These are phyloP conservation scores for Yarrowia osloensis DNA, from an alignment of 805 yeast genomes.

Conservation along the genomic window DNA sequence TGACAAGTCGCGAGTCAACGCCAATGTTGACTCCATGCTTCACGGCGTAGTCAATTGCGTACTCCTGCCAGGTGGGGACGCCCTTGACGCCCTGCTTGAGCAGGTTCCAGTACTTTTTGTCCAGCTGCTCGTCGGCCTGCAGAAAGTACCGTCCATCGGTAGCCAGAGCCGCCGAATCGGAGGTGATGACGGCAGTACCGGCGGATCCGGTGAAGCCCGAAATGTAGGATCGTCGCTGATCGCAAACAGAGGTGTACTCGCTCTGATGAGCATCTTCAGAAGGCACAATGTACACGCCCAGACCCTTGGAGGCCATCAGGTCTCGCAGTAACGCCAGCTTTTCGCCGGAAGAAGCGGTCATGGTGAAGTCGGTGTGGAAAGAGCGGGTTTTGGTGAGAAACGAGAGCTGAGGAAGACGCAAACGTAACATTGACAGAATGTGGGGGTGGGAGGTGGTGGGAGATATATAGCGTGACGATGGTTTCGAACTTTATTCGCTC, in stretches of 20 bases:
- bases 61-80: constrained; percentile 76
- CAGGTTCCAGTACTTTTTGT: constrained; percentile 66
- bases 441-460: constrained; percentile 8
- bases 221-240: constrained; percentile 79
- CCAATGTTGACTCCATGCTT: constrained; percentile 61
- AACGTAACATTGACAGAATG: constrained; percentile 16
- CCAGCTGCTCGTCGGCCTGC: constrained; percentile 85
- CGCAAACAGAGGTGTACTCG: constrained; percentile 81
- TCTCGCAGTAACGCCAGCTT: constrained; percentile 63
- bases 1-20: constrained; percentile 77
- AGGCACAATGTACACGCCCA: constrained; percentile 76
- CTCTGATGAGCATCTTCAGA: constrained; percentile 94
- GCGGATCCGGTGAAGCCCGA: constrained; percentile 91
- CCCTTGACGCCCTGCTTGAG: constrained; percentile 78
- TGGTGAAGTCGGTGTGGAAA: constrained; percentile 12
- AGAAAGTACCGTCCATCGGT: constrained; percentile 95
- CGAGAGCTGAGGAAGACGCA: constrained; percentile 23
- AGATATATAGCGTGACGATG: constrained; percentile 4
- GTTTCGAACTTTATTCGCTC: constrained; percentile 2
- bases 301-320: constrained; percentile 60
- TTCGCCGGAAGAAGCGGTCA: constrained; percentile 33
- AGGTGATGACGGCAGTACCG: constrained; percentile 83
- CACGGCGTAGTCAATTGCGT: constrained; percentile 61
- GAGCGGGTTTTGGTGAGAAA: constrained; percentile 23
- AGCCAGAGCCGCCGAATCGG: constrained; percentile 70